Evolutionary conservation across 2,329 filamentous ascomycete genomes (phyloP), one percentile per base, ranked within the genome.

Genomic region (Fusarium metavorans): DNA sequence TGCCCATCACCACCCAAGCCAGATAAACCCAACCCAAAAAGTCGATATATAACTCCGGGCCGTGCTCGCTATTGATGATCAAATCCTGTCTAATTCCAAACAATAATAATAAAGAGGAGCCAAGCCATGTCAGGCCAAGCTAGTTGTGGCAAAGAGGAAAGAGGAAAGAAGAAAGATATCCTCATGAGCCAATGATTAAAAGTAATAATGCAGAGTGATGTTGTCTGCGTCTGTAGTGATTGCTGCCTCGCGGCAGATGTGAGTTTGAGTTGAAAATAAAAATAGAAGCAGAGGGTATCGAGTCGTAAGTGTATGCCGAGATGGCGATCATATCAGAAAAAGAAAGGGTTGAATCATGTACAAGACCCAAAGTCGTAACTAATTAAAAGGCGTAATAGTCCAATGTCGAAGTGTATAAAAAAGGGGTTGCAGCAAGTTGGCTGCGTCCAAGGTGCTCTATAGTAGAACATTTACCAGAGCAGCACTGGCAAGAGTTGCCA

Each of bases 201-300:
- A 59, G 10, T 48, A 63, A 34, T 67, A 66, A 35, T 35, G 66
- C 63, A 62, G 54, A 67, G 13, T 39, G 16, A 14, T 68, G 58
- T 18, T 52, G 43, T 73, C 67, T 66, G 64, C 41, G 64, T 50
- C 57, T 52, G 43, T 35, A 45, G 30, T 37, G 41, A n/a, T 50
- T 25, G 20, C 27, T 54, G 48, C 48, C 48, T 62, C 30, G 23
- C 59, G 41, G 30, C n/a, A 45, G 23, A 35, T 20, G 30, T 20
- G 30, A 41, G 59, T 56, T 45, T 43, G n/a, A 25, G 37, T 35
- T n/a, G 16, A 52, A 62, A 56, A 41, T 27, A 73, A 56, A 66
- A 62, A 56, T 30, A 37, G 37, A 59, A 67, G 37, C 41, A 66
- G 56, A 77, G 77, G 77, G 77, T 79, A 79, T 79, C 77, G 75